Conservation (phyloP, 129 eudicot species). For the Tanacetum coccineum region DNA sequence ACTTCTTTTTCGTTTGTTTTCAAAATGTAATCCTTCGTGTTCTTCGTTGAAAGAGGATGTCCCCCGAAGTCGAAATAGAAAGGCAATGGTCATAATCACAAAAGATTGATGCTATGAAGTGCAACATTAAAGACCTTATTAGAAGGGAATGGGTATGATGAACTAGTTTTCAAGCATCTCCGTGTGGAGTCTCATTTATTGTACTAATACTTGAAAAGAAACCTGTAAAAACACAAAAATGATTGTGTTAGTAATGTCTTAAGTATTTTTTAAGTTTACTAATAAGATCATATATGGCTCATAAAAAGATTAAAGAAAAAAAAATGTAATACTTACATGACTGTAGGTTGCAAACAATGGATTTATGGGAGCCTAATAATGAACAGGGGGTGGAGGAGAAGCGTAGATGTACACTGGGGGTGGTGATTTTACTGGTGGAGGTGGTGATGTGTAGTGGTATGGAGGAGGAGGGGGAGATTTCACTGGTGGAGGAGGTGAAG, state of each 20-base stretch:
- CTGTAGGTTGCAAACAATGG: neutral
- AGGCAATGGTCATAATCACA: constrained; percentile 18
- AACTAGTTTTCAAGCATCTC: constrained; percentile 30
- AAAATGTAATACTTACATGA: constrained; percentile 17
- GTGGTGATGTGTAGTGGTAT: too few relatives aligned
- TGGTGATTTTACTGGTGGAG: neutral
- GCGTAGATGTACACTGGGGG: constrained; percentile 20
- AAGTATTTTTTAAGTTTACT: neutral
- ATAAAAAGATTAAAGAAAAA: neutral
- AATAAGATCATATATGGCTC: neutral
- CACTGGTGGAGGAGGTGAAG: too few relatives aligned
- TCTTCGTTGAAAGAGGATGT: neutral
- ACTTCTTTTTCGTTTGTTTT: neutral
- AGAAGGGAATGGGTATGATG: constrained; percentile 17
- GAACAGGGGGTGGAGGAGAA: constrained; percentile 32
- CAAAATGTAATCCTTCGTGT: neutral
- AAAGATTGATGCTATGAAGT: constrained; percentile 18
- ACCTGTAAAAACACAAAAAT: constrained; percentile 15
- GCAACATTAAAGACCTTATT: constrained; percentile 35
- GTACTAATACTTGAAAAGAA: constrained; percentile 8
- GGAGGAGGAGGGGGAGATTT: too few relatives aligned
- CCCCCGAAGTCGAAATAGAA: constrained; percentile 11
- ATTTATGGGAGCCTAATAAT: constrained; percentile 25
- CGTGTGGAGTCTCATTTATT: constrained; percentile 31
- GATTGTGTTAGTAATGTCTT: neutral